phyloP scores from a whole-genome alignment of 768 basidiomycete genomes.

The Tricholoma saponaceum region DNA sequence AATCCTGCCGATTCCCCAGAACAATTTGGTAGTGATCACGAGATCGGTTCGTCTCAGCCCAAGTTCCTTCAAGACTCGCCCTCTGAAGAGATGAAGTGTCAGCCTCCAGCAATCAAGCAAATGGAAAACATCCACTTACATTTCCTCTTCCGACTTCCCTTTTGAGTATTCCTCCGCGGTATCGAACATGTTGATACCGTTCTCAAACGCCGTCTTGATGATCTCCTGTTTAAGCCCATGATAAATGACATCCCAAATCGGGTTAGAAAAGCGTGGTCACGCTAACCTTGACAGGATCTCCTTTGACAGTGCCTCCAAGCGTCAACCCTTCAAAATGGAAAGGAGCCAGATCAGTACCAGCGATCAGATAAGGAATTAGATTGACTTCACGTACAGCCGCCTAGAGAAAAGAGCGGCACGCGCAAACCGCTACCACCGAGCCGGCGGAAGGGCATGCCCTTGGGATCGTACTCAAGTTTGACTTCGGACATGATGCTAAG shows the following conservation, averaged over 20 bases:
- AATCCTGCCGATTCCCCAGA: constrained; percentile 53
- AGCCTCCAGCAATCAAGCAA: neutral
- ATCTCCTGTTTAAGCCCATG: constrained; percentile 46
- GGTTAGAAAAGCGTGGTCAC: neutral
- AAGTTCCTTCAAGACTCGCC: constrained; percentile 72
- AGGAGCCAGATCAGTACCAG: constrained; percentile 7
- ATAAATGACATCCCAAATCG: neutral
- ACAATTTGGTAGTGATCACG: constrained; percentile 70
- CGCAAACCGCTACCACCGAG: constrained; percentile 49
- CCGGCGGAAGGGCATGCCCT: constrained; percentile 43
- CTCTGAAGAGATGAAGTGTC: constrained; percentile 26
- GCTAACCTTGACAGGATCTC: constrained; percentile 61
- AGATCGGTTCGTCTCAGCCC: constrained; percentile 60
- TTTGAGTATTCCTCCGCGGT: constrained; percentile 58
- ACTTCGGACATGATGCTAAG: constrained; percentile 7
- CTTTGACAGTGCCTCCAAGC: constrained; percentile 54
- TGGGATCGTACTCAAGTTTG: constrained; percentile 28
- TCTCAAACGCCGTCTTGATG: constrained; percentile 67
- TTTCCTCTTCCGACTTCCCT: constrained; percentile 68
- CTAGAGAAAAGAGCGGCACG: constrained; percentile 56
- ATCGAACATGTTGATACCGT: constrained; percentile 71
- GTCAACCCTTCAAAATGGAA: constrained; percentile 38
- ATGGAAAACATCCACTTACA: constrained; percentile 33
- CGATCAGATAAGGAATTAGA: neutral
- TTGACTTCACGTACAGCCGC: constrained; percentile 37